Conservation (phyloP, 176 grass and related monocot genomes). For the Oryza brachyantha region DNA sequence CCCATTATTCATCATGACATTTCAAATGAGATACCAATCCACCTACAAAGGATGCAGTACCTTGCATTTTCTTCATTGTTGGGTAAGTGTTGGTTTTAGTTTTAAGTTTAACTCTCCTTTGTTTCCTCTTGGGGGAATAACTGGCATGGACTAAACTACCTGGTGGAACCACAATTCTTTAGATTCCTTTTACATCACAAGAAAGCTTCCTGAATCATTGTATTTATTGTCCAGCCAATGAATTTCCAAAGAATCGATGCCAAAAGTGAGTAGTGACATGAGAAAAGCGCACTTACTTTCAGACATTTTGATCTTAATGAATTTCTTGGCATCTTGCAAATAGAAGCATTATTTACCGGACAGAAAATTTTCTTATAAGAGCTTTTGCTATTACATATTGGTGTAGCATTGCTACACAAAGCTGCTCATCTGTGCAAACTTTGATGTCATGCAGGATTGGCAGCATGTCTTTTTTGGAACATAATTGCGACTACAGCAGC, state of each 20-base stretch:
- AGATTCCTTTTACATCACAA: neutral
- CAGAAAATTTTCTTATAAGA: neutral
- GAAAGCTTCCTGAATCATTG: neutral
- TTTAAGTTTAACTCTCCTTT: neutral
- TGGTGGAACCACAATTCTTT: neutral
- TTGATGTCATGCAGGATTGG: conserved; percentile 68
- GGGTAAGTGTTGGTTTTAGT: conserved; percentile 45
- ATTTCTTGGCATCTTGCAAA: neutral
- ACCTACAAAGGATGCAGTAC: conserved; percentile 83
- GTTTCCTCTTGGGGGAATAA: neutral
- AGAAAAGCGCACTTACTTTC: neutral
- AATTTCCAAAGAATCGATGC: neutral
- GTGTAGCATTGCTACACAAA: neutral
- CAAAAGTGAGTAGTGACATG: conserved; percentile 8
- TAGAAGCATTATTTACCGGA: conserved; percentile 2
- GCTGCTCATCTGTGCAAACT: conserved; percentile 23
- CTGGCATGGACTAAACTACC: conserved; percentile 14
- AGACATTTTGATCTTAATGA: neutral
- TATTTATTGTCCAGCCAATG: neutral
- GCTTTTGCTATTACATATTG: neutral
- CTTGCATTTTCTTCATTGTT: conserved; percentile 89
- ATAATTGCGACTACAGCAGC: conserved; percentile 77
- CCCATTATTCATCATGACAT: conserved; percentile 99
- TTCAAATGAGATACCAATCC: conserved; percentile 87
- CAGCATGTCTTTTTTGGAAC: conserved; percentile 83